A percentile compares a stretch with the other conserved stretches of the same genome.
These are phyloP conservation scores for Talaromyces sp. DNA, from an alignment of 2,329 filamentous ascomycete genomes.

Conservation along the genomic window DNA sequence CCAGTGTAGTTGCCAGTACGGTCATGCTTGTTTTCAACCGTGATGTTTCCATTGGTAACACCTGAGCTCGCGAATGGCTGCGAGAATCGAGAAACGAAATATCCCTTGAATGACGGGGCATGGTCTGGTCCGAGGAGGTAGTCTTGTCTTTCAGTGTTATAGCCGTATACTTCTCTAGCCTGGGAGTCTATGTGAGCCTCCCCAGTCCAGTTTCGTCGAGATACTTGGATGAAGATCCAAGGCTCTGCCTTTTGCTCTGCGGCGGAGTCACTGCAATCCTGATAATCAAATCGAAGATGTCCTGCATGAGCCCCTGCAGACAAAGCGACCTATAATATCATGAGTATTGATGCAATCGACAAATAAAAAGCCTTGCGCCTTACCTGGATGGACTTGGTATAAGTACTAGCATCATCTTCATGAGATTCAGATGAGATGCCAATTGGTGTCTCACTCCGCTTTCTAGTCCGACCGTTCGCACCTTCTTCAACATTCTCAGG, in stretches of 20 bases:
- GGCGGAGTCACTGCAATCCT: conserved; percentile 5
- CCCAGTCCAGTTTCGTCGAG: conserved; percentile 52
- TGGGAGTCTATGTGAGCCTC: conserved; percentile 42
- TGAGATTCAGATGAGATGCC: neutral
- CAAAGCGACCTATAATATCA: conserved; percentile 35
- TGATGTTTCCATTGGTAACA: conserved; percentile 33
- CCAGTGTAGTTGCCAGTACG: conserved; percentile 42
- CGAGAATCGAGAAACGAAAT: conserved; percentile 54
- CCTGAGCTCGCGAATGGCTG: conserved; percentile 45
- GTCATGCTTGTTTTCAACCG: conserved; percentile 21
- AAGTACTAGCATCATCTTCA: neutral
- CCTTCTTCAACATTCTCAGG: conserved; percentile 42
- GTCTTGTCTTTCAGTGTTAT: conserved; percentile 52
- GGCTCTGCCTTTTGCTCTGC: conserved; percentile 23
- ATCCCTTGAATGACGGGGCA: conserved; percentile 47
- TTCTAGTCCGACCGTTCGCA: conserved; percentile 44
- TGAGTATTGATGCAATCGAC: neutral
- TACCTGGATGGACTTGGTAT: conserved; percentile 18
- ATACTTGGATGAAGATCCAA: conserved; percentile 50
- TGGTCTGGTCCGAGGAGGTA: conserved; percentile 49
- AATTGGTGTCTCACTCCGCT: conserved; percentile 17
- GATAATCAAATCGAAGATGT: conserved; percentile 47
- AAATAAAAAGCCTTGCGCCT: neutral
- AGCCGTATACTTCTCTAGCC: conserved; percentile 45
- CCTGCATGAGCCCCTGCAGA: conserved; percentile 49